Base-by-base conservation (phyloP, 2,329 filamentous ascomycete genomes). In the Penicillium polonicum region DNA sequence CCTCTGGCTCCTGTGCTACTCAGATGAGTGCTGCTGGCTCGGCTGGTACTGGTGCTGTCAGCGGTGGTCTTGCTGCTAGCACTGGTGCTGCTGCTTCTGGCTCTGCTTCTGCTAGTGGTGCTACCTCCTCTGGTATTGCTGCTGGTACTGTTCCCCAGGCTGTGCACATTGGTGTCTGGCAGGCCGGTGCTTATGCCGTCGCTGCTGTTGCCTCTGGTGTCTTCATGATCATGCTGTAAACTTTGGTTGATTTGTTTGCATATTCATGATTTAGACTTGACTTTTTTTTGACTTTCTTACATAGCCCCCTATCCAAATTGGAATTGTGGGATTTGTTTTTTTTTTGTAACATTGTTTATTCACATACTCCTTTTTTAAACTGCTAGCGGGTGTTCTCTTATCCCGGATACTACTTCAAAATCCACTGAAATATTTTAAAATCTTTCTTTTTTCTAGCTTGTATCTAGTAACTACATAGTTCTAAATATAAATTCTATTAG, bases 161-260 rank as follows among this genome's bases (percentile, higher is more conserved):
- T 25, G 69, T 79, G 31, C 68, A 72, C 58, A 66, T 80, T 57
- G 77, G 76, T 42, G 57, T 67, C 44, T 65, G 76, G 68, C 74
- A 78, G 58, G 60, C 80, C 48, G 77, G 72, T 53, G 74, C 72
- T 15, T 81, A 80, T 65, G 53, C 78, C n/a, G 62, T 77, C 45
- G 71, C 72, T 52, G 78, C 78, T 41, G 56, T 78, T 43, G 64
- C 77, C 42, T 75, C 77, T 54, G 79, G 78, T 60, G 70, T 70
- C 51, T 76, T 76, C 57, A 80, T 81, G 78, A 72, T 81, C 61
- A 63, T 80, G 64, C 69, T 81, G 70, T 81, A 79, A 69, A 56
- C 45, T 23, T 23, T 58, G 48, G 35, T 55, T 36, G 15, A 48
- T 33, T 53, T 33, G 19, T 49, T 43, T 48, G 36, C 49, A 9